Base-by-base conservation (phyloP, 2,329 filamentous ascomycete genomes). In the Penicillium brasilianum region DNA sequence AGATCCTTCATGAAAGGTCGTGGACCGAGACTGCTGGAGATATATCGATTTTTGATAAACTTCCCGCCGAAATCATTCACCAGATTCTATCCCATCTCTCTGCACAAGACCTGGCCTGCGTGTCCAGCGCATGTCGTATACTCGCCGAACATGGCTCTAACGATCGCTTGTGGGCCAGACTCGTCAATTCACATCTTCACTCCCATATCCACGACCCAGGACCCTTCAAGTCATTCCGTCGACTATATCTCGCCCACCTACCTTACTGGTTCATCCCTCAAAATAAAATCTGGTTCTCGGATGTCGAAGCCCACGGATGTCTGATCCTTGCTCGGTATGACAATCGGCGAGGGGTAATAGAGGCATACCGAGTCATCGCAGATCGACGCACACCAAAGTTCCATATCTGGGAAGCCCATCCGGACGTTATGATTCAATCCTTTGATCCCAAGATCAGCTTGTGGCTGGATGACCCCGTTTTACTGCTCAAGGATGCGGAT, bases 281-380 rank as follows among this genome's bases (percentile, higher is more conserved):
- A 55, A 83, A 91, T 72, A 93, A 91, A 76, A 81, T 97, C 65
- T 97, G 93, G 93, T 94, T 97, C 71, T 86, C 87, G 61, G 92
- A 97, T 75, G 84, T 82, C 2, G 84, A 88, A 32, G 83, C 92
- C 51, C 88, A 85, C 1, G 93, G 93, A 0, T 90, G 90, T 72
- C 76, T 97, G 44, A 83, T 96, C 28, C 72, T 97, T 41, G 84
- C 85, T n/a, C 87, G 90, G 13, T 97, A 93, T 71, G 88, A 97
- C 72, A 85, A 87, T 49, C 79, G 85, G 4, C 83, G 86, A 46
- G 90, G 89, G 16, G 88, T 88, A 68, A 96, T 97, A 58, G 91
- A 95, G 77, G 92, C 87, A 3, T 92, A 93, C 72, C 85, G 89
- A 16, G 79, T 97, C 16, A 80, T 93, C 4, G 91, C 90, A 1